These are phyloP conservation scores for Leucocoprinus birnbaumii DNA, from an alignment of 768 basidiomycete species.

Conservation along the genomic window DNA sequence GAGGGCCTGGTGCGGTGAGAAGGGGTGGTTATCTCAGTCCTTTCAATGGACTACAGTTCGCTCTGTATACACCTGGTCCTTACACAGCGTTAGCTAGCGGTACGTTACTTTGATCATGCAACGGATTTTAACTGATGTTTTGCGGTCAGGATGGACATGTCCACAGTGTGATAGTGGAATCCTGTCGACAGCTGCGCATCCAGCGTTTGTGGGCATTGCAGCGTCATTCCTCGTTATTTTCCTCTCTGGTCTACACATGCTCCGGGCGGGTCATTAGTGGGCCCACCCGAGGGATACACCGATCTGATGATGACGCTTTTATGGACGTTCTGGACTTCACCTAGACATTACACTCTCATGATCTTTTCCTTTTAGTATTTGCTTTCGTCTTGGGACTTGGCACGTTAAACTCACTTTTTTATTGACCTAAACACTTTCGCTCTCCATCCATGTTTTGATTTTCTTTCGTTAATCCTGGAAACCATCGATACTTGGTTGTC, in stretches of 20 bases:
- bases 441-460: neutral
- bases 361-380: neutral
- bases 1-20: slow-evolving; percentile 61
- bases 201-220: slow-evolving; percentile 51
- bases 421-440: too few species aligned
- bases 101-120: slow-evolving; percentile 14
- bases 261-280: slow-evolving; percentile 30
- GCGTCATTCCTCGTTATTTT: slow-evolving; percentile 61
- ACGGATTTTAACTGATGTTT: neutral
- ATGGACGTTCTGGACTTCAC: neutral
- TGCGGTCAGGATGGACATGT: slow-evolving; percentile 57
- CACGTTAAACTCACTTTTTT: slow-evolving; percentile 3
- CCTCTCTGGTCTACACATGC: slow-evolving; percentile 60
- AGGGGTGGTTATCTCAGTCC: slow-evolving; percentile 65
- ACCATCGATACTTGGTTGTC: neutral
- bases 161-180: slow-evolving; percentile 40
- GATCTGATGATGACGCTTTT: neutral
- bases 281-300: neutral
- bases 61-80: slow-evolving; percentile 73
- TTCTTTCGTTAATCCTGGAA: neutral
- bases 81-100: slow-evolving; percentile 59
- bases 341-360: neutral
- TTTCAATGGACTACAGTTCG: slow-evolving; percentile 73
- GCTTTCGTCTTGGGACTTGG: slow-evolving; percentile 11
- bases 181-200: slow-evolving; percentile 39